A percentile compares a stretch with the other conserved stretches of the same genome.
Conservation (phyloP, 805 yeast species). For the Kurtzmaniella fragi region DNA sequence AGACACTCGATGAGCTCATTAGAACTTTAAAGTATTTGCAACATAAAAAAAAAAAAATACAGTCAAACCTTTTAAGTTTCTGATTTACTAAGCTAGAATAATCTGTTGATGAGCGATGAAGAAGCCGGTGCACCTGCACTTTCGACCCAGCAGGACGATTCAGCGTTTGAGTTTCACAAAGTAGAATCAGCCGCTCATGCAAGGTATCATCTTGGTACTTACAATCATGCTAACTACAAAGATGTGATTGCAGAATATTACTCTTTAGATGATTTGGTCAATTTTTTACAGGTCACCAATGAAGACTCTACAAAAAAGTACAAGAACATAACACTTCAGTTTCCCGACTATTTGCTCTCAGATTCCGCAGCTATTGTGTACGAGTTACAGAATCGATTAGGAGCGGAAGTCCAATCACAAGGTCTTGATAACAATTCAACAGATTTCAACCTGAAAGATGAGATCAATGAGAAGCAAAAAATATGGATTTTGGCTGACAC, state of each 20-base stretch:
- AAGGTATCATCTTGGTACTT: slow-evolving; percentile 19
- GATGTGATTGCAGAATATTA: slow-evolving; percentile 45
- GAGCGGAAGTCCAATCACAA: slow-evolving; percentile 1
- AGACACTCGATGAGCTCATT: too few relatives aligned
- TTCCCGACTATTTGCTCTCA: slow-evolving; percentile 75
- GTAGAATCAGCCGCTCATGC: slow-evolving; percentile 19
- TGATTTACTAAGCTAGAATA: too few relatives aligned
- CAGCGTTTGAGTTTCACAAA: slow-evolving; percentile 45
- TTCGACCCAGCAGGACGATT: slow-evolving; percentile 69
- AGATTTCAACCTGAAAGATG: too few relatives aligned
- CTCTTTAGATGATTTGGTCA: slow-evolving; percentile 43
- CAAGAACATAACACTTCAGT: slow-evolving; percentile 71
- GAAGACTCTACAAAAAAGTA: slow-evolving; percentile 23
- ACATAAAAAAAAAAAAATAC: too few relatives aligned
- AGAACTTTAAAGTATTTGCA: too few relatives aligned
- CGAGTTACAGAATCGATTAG: slow-evolving; percentile 39
- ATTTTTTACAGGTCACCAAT: slow-evolving; percentile 28
- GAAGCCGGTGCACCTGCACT: slow-evolving; percentile 56
- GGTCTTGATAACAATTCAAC: background rate
- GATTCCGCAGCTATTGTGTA: slow-evolving; percentile 74
- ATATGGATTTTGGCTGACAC: slow-evolving; percentile 92
- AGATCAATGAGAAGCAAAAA: slow-evolving; percentile 20
- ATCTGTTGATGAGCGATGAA: too few relatives aligned
- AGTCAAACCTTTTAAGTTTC: too few relatives aligned
- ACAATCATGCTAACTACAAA: slow-evolving; percentile 3